Evolutionary conservation across 2,329 filamentous ascomycete genomes (phyloP), one percentile per base, ranked within the genome.

Genomic region (Diaporthe vaccinii): DNA sequence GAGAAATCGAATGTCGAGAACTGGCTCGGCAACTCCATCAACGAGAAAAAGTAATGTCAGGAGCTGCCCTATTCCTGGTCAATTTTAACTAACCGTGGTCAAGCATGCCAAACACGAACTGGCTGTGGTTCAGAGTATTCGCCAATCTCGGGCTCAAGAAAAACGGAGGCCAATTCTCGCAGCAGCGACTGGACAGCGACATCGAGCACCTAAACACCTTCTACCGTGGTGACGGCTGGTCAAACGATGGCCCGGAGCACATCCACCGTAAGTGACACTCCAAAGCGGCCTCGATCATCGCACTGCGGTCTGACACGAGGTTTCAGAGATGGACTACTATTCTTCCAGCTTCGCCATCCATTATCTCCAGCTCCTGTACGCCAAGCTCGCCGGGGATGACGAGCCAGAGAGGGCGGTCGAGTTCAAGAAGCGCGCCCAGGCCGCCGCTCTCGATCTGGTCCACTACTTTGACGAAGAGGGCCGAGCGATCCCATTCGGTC

Each of bases 121-220:
- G 93, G 93, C 87, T 96, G 5, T 96, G 94, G 94, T 96, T 96
- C 81, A 91, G 94, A 53, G 93, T 96, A 7, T 96, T 96, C 80
- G 94, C 94, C 53, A 96, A 96, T 79, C 87, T 96, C 0, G 94
- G 94, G 0, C 83, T 96, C 46, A 93, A 93, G 81, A 93, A 92
- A 78, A 94, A 95, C 78, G 92, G 93, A 1, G 93, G 92, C 0
- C 89, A 89, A 65, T 94, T 92, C 84, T 94, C 92, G 0, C 90
- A 93, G 77, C 88, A 91, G 59, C 89, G 92, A 31, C 89, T 96
- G 31, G 92, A 94, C 74, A 90, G 90, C 28, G 94, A 96, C 81
- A 94, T 96, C 81, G 89, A 93, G 79, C 93, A 95, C 78, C 87
- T 96, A 14, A 91, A 96, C 79, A 94, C 93, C 0, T 96, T 96